Conservation (phyloP, 257 asterid genomes). For the Euphrasia confusa region DNA sequence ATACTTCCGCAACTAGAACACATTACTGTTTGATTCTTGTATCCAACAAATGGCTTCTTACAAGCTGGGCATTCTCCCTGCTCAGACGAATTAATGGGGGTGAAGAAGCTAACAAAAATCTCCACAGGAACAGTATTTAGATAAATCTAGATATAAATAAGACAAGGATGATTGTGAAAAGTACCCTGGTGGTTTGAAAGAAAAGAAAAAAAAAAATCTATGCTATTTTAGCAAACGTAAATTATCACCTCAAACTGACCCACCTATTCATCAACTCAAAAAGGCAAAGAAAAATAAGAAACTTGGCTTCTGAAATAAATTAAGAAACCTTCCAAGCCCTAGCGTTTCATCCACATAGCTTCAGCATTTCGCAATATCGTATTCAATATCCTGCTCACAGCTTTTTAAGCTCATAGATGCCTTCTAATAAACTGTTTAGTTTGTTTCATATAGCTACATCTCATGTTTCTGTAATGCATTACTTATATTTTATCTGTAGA, state of each 20-base stretch:
- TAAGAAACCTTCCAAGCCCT: constrained; percentile 6
- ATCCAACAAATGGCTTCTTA: constrained; percentile 73
- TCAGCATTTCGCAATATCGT: neutral
- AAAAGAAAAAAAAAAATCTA: too few species aligned
- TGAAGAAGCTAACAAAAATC: constrained; percentile 4
- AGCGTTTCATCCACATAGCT: neutral
- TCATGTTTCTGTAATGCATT: neutral
- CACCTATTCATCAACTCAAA: neutral
- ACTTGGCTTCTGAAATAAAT: neutral
- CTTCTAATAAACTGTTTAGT: neutral
- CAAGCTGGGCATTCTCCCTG: constrained; percentile 99
- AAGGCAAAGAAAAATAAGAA: neutral
- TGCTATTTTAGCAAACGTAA: neutral
- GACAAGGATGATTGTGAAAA: neutral
- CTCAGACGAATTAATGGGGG: constrained; percentile 17
- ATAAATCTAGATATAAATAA: neutral
- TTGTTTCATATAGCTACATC: constrained; percentile 10
- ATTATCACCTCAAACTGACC: neutral
- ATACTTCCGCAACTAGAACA: constrained; percentile 84
- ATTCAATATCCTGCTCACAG: constrained; percentile 5
- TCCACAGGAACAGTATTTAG: neutral
- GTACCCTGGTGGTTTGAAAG: neutral
- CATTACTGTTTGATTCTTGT: constrained; percentile 70
- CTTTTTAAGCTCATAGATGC: constrained; percentile 1
- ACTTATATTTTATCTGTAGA: neutral